Conservation (phyloP, 495 filamentous ascomycete genomes). For the Aspergillus carlsbadensis region DNA sequence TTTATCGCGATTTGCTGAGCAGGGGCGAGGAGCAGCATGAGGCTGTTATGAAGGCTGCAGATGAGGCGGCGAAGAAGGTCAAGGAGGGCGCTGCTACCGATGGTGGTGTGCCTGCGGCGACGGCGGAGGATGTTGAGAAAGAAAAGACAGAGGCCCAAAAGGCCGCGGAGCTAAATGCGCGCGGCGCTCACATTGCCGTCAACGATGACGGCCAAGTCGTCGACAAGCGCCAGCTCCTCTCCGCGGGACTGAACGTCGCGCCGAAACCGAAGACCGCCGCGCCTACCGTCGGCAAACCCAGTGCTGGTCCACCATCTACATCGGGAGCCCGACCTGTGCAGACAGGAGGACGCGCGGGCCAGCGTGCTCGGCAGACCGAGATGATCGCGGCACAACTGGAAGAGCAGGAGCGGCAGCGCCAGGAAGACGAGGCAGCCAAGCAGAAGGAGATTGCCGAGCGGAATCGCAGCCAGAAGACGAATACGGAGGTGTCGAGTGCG, state of each 20-base stretch:
- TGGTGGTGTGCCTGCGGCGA: constrained; percentile 24
- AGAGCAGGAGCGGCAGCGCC: constrained; percentile 68
- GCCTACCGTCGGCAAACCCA: constrained; percentile 28
- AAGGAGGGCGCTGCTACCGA: constrained; percentile 31
- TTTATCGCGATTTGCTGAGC: constrained; percentile 82
- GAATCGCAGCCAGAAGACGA: constrained; percentile 71
- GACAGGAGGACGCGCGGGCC: constrained; percentile 51
- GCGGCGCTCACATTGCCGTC: constrained; percentile 66
- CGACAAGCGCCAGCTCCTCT: constrained; percentile 87
- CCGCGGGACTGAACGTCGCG: constrained; percentile 81
- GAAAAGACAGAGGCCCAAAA: constrained; percentile 70
- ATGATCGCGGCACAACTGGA: constrained; percentile 77
- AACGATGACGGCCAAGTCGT: constrained; percentile 95
- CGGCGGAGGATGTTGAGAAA: constrained; percentile 34
- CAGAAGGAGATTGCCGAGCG: constrained; percentile 67
- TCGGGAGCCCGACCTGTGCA: constrained; percentile 28
- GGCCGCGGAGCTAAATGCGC: constrained; percentile 69
- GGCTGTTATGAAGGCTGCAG: constrained; percentile 62
- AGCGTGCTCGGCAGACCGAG: constrained; percentile 77
- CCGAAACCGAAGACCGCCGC: constrained; percentile 52
- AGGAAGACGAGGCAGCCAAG: constrained; percentile 71
- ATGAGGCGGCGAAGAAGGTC: constrained; percentile 61
- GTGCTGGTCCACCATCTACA: constrained; percentile 30
- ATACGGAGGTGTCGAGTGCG: constrained; percentile 78
- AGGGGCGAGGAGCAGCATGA: constrained; percentile 74